Conservation (phyloP, 2,329 filamentous ascomycete species). For the Fusarium metavorans region DNA sequence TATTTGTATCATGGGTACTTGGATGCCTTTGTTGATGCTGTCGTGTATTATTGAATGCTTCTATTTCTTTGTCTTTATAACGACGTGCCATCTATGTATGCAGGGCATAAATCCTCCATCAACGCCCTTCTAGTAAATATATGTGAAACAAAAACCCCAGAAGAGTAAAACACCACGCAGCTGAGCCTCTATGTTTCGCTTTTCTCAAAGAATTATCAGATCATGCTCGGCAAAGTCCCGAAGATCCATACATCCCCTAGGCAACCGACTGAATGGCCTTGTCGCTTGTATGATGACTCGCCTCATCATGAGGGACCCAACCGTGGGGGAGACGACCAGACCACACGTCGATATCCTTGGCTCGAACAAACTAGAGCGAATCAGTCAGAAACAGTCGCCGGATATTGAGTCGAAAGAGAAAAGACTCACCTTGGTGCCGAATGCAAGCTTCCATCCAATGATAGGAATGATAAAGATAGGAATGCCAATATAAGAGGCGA, state of each 20-base stretch:
- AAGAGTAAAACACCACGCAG: background rate
- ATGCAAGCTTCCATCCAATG: slow-evolving; percentile 66
- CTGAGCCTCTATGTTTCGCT: background rate
- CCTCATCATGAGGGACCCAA: background rate
- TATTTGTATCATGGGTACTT: background rate
- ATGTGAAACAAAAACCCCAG: no score
- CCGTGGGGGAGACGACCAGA: slow-evolving; percentile 29
- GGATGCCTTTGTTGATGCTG: background rate
- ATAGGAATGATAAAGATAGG: slow-evolving; percentile 72
- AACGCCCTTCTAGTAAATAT: no score
- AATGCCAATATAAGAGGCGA: slow-evolving; percentile 73
- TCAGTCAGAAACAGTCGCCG: background rate
- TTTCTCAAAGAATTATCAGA: background rate
- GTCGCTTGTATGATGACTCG: background rate
- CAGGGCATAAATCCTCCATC: no score
- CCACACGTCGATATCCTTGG: slow-evolving; percentile 64
- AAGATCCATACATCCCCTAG: background rate
- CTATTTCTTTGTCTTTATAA: background rate
- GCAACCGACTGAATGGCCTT: background rate
- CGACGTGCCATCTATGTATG: background rate
- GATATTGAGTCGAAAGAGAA: rapidly evolving
- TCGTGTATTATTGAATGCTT: background rate
- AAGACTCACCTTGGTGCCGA: slow-evolving; percentile 30
- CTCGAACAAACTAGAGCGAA: slow-evolving; percentile 46
- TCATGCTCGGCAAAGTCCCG: background rate